Evolutionary conservation across 2,329 filamentous ascomycete species (phyloP), one percentile per base, ranked within the genome.

Genomic region (Talaromyces funiculosus): DNA sequence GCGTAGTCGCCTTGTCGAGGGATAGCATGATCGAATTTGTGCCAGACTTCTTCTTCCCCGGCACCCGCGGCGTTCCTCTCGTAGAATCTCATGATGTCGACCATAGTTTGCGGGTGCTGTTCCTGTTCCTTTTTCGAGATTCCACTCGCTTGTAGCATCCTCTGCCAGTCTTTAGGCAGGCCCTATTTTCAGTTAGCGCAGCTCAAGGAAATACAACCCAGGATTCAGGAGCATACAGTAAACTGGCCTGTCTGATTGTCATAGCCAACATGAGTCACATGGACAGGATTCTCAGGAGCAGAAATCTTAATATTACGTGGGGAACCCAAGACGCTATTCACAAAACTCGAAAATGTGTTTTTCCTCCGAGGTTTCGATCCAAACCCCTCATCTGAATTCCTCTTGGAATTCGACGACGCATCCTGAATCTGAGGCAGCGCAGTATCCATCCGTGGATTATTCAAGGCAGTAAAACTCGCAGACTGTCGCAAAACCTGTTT

Each of bases 231-330:
- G 20, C 16, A 71, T 82, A 96, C 92, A 61, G 93, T 97, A 75
- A 96, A 99, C 77, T 96, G 90, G 66, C 94, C 94, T 3, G 94
- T 97, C 69, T 90, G 84, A 77, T 94, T 96, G 76, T 99, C 93
- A 74, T 96, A 97, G 68, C 93, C 93, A 66, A 99, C 94, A 76
- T 99, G 94, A 61, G 93, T 97, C 69, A 99, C 90, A 77, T 97
- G 94, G 62, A 97, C 92, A 53, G 94, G 94, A 70, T 99, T 97
- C 76, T 96, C 92, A 59, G 94, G 94, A 38, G 92, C 90, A n/a
- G 94, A 97, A 69, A 99, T 99, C 75, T 93, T 86, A 51, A 94
- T 91, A 65, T 92, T 90, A 75, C 92, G 90, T 57, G 90, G 92
- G 37, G 92, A 93, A 66, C 90, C 89, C 62, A 95, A 86, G 71